A percentile compares a stretch with the other conserved stretches of the same genome.
These are phyloP conservation scores for Globisporangium perplexum DNA, from an alignment of 352 stramenopile species.

Conservation along the genomic window DNA sequence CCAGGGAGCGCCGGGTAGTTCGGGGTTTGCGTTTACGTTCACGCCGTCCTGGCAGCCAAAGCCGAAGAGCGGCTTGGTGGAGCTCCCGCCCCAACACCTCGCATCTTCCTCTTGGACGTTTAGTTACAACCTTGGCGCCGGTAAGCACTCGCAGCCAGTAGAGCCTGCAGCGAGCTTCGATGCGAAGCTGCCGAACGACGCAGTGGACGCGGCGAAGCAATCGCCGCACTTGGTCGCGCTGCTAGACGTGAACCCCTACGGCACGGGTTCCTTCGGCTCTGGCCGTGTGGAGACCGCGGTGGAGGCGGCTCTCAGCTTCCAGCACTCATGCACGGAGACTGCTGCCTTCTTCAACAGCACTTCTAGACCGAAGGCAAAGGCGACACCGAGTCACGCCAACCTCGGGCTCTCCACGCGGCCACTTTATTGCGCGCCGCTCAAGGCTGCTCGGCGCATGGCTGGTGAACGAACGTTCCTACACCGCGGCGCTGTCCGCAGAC, in stretches of 20 bases:
- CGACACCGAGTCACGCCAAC: background rate
- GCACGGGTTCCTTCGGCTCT: constrained; percentile 34
- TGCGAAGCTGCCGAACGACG: constrained; percentile 1
- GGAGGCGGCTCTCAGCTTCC: constrained; percentile 25
- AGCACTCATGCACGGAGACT: constrained; percentile 10
- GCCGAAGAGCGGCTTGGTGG: background rate
- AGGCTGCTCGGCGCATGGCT: background rate
- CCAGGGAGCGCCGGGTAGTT: background rate
- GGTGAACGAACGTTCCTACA: background rate
- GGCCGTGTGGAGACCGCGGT: constrained; percentile 52
- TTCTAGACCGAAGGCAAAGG: background rate
- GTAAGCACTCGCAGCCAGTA: background rate
- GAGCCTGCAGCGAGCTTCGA: constrained; percentile 4
- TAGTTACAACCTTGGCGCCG: background rate
- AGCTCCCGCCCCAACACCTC: background rate
- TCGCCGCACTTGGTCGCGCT: constrained; percentile 33
- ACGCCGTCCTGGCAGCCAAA: constrained; percentile 7
- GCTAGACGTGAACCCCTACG: constrained; percentile 53
- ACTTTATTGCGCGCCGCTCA: constrained; percentile 4
- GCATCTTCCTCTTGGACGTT: background rate
- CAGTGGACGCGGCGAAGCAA: background rate
- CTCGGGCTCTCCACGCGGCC: constrained; percentile 9
- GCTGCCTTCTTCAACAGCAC: constrained; percentile 6
- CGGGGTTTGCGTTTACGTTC: too few relatives aligned
- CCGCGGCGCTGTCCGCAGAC: background rate